Conservation (phyloP, 805 yeast species). For the Candida ipomoeae region DNA sequence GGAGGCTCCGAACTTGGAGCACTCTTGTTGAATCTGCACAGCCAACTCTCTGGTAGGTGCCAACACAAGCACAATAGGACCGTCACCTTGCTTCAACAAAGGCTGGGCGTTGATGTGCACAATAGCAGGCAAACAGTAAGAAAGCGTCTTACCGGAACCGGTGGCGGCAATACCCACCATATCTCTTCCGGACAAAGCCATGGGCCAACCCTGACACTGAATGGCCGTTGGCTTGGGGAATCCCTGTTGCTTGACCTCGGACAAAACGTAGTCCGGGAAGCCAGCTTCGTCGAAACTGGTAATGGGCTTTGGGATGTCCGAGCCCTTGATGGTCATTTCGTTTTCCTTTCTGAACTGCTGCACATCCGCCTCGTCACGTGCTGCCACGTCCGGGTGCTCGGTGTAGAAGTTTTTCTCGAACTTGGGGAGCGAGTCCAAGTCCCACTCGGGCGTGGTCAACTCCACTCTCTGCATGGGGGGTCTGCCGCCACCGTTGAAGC, state of each 20-base stretch:
- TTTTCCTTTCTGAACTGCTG: conserved; percentile 69
- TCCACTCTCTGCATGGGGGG: conserved; percentile 42
- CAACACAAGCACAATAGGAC: conserved; percentile 91
- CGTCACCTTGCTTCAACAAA: conserved; percentile 87
- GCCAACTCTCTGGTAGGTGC: conserved; percentile 99
- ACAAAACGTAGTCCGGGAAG: conserved; percentile 89
- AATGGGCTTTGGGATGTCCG: conserved; percentile 90
- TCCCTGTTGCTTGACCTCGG: conserved; percentile 86
- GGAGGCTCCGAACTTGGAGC: conserved; percentile 87
- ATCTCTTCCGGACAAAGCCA: conserved; percentile 98
- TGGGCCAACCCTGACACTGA: conserved; percentile 99
- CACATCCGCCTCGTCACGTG: conserved; percentile 72
- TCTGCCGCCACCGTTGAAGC: conserved; percentile 25
- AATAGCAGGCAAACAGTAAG: conserved; percentile 94
- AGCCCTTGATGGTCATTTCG: conserved; percentile 83
- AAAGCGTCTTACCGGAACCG: conserved; percentile 97
- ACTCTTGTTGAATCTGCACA: conserved; percentile 94
- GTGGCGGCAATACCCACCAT: conserved; percentile 99
- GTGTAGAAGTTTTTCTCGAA: conserved; percentile 93
- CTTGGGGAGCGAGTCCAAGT: conserved; percentile 67
- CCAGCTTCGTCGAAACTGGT: conserved; percentile 94
- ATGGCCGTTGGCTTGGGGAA: conserved; percentile 93
- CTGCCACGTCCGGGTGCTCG: conserved; percentile 76
- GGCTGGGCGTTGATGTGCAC: conserved; percentile 99
- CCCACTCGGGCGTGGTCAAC: conserved; percentile 78